phyloP scores from a whole-genome alignment of 306 rosid species.

The Gastrolobium bilobum region DNA sequence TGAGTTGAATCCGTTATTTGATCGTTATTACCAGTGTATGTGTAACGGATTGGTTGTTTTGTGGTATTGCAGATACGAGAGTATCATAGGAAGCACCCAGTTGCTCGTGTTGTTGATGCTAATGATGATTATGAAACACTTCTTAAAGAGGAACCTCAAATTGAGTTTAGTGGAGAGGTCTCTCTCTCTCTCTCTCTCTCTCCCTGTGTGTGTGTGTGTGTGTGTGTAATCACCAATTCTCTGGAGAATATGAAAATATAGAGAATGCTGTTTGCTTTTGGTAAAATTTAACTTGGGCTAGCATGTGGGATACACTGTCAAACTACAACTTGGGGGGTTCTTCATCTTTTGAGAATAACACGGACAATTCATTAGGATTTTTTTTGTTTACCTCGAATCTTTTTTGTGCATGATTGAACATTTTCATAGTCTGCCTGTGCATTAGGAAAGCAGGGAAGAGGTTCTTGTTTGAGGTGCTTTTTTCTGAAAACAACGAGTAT shows the following conservation, averaged over 20 bases:
- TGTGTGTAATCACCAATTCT: constrained; percentile 9
- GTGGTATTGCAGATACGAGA: constrained; percentile 82
- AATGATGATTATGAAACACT: constrained; percentile 76
- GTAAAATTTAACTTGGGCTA: constrained; percentile 21
- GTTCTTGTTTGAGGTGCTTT: constrained; percentile 8
- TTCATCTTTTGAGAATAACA: constrained; percentile 22
- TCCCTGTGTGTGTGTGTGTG: not conserved
- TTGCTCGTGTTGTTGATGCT: constrained; percentile 88
- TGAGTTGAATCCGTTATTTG: not conserved
- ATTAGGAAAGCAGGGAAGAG: not conserved
- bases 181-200: constrained; percentile 26
- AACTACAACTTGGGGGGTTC: constrained; percentile 15
- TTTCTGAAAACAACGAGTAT: constrained; percentile 1
- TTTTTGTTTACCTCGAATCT: constrained; percentile 13
- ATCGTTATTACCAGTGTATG: not conserved
- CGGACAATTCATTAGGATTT: not conserved
- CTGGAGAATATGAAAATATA: constrained; percentile 7
- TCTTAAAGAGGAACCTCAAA: constrained; percentile 88
- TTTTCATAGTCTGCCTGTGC: not conserved
- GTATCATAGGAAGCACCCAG: constrained; percentile 94
- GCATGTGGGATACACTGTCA: constrained; percentile 13
- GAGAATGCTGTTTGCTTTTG: not conserved
- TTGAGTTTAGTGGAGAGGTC: constrained; percentile 98
- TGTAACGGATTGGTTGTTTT: constrained; percentile 31
- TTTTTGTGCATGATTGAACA: constrained; percentile 18